phyloP scores from a whole-genome alignment of 371 early-diverging fungal genomes.

The Smittium culicis region DNA sequence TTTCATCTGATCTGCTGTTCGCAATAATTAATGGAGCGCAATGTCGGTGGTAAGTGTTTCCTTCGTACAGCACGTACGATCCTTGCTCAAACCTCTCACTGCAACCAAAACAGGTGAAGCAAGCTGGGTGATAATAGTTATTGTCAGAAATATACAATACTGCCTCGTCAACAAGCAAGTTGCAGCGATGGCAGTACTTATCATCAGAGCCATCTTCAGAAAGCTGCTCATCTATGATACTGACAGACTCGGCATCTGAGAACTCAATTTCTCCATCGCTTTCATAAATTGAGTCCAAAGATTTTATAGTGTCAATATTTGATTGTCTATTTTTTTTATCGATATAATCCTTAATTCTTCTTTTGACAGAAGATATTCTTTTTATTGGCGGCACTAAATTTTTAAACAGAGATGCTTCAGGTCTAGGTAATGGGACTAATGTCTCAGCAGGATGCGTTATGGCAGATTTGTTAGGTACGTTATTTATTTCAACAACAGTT shows the following conservation, averaged over 20 bases:
- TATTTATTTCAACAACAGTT: conserved; percentile 25
- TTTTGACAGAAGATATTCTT: not conserved
- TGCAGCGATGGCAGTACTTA: conserved; percentile 34
- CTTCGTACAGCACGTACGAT: conserved; percentile 35
- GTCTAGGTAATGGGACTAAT: not conserved
- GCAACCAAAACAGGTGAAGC: conserved; percentile 54
- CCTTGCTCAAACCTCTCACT: conserved; percentile 45
- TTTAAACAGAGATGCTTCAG: not conserved
- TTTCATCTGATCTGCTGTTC: not conserved
- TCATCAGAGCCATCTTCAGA: not conserved
- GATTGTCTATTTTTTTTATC: not conserved
- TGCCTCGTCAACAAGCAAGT: conserved; percentile 31
- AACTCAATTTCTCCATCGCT: not conserved
- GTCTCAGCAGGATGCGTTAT: not conserved
- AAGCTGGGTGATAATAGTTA: conserved; percentile 47
- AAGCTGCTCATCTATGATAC: not conserved
- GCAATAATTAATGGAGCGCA: conserved; percentile 18
- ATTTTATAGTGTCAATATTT: not conserved
- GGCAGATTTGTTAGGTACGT: conserved; percentile 10
- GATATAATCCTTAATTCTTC: not conserved
- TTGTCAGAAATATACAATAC: conserved; percentile 41
- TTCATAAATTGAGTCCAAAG: not conserved
- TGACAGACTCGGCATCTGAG: not conserved
- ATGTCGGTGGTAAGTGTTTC: conserved; percentile 32
- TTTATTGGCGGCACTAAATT: not conserved